Evolutionary conservation across 208 protist species (phyloP), one percentile per base, ranked within the genome.

Genomic region (Leishmania mexicana): DNA sequence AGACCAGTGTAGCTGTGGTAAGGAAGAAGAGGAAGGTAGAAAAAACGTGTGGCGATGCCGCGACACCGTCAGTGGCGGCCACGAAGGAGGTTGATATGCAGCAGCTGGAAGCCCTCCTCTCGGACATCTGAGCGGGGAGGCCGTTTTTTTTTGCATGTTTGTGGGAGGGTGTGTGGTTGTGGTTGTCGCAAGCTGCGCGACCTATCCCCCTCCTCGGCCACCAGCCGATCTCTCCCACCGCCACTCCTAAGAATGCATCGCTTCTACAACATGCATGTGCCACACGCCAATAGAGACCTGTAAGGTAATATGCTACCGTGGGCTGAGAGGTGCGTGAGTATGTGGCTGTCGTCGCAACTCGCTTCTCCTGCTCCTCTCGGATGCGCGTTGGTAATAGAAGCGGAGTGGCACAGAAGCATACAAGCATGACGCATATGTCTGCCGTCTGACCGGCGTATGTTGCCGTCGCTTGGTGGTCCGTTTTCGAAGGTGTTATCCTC

Each of bases 11-110:
- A 4, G 92, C 83, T 35, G 88, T 92, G 4, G 92, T 95, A 35
- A 87, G 88, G 68, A 97, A 97, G 84, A 95, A 95, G 64, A 90
- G 87, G 79, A 96, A 93, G 80, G 60, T 87, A 28, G 88, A 93
- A 67, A 83, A 58, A 80, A 57, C 40, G 38, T 21, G 42, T 70
- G 49, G 68, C 80, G 57, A 60, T 85, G 17, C 84, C 42, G 64
- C 70, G 82, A 64, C 74, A 80, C 76, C 38, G 28, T 45, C 60
- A 35, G 47, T 51, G 49, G 28, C 49, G n/a, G 28, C 19, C 54
- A 87, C 54, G 51, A 81, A 77, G 73, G 75, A 81, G 4, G 75
- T 87, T 13, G 75, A 85, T 58, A 35, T 88, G 60, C 78, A 83
- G 68, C 76, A 88, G 78, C 75, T 85, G 21, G 85, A 78, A 64